A percentile compares a stretch with the other conserved stretches of the same genome.
Evolutionary conservation across 192 early-diverging fungal genomes (phyloP).

Genomic region (Gaertneriomyces sp.): DNA sequence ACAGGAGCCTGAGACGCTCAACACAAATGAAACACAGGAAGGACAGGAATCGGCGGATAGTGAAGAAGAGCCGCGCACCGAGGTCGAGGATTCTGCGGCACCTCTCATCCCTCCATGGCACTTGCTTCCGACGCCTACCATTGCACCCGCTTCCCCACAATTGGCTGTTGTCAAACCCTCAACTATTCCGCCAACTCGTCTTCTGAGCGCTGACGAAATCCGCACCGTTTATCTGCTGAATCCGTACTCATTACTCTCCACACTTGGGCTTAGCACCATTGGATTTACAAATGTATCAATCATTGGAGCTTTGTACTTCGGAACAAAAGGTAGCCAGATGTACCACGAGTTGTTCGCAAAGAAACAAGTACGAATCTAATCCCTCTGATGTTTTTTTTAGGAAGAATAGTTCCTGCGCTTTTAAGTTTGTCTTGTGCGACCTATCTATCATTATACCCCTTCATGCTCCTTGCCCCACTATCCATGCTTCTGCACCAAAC

Average conservation of each 20-base stretch:
- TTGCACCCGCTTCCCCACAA: neutral
- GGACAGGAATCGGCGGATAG: neutral
- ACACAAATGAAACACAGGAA: constrained; percentile 1
- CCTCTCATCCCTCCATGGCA: neutral
- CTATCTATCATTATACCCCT: constrained; percentile 85
- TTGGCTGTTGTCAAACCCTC: constrained; percentile 36
- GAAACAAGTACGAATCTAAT: neutral
- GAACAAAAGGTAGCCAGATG: constrained; percentile 44
- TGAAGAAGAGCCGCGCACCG: constrained; percentile 1
- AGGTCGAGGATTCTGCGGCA: constrained; percentile 5
- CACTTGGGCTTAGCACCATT: constrained; percentile 70
- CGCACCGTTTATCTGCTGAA: constrained; percentile 71
- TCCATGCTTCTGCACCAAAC: constrained; percentile 38
- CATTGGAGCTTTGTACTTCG: constrained; percentile 69
- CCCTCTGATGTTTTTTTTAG: constrained; percentile 25
- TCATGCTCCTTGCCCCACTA: constrained; percentile 67
- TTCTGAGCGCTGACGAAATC: constrained; percentile 40
- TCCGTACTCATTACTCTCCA: constrained; percentile 74
- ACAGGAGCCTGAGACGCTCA: constrained; percentile 3
- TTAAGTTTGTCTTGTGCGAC: constrained; percentile 73
- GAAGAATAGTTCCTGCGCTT: constrained; percentile 52
- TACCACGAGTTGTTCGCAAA: neutral
- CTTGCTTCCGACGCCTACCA: neutral
- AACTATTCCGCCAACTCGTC: constrained; percentile 8
- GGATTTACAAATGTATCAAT: constrained; percentile 72